Base-by-base conservation (phyloP, 257 asterid species). In the Ophiorrhiza pumila region DNA sequence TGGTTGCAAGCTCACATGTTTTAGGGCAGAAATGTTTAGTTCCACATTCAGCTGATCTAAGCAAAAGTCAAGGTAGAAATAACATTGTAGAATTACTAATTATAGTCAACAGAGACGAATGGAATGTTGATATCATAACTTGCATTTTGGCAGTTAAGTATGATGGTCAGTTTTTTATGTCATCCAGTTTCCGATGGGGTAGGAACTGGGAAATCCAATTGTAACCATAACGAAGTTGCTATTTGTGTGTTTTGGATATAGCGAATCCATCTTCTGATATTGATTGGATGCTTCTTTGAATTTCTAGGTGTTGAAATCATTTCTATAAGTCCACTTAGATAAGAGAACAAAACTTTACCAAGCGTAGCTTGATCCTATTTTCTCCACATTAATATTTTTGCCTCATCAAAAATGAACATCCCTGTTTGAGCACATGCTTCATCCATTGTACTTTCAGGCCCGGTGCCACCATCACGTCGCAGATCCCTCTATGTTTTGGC, bases 401-500 rank as follows among this genome's bases (percentile, higher is more conserved):
- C 17, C 18, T 57, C 25, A 3, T 0, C 29, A 42, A 13, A 7
- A 10, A 31, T 13, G 5, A 7, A 55, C 31, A 53, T 46, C 59
- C 56, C 56, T 7, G 37, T 67, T 52, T 76, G 56, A 58, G 61
- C 70, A 57, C 57, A 57, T 41, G 47, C 50, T 64, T 72, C 55
- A 32, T 62, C n/a, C 50, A 42, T 57, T 29, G 4, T 82, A 32
- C 73, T 81, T 87, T 77, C 93, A 92, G 99, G 96, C 69, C 74
- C 80, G 31, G 82, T 95, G 69, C 91, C 91, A 68, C 92, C 96
- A 69, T 87, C 99, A 77, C 92, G 98, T 31, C 87, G 95, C 39
- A 88, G 99, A 83, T 95, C 99, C 73, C 97, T 95, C 45, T 95
- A 84, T 80, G 85, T 92, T 29, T 79, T 95, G 81, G 94, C 99